A percentile compares a stretch with the other conserved stretches of the same genome.
These are phyloP conservation scores for Auxenochlorella pyrenoidosa DNA, from an alignment of 139 green algal genomes.

Conservation along the genomic window DNA sequence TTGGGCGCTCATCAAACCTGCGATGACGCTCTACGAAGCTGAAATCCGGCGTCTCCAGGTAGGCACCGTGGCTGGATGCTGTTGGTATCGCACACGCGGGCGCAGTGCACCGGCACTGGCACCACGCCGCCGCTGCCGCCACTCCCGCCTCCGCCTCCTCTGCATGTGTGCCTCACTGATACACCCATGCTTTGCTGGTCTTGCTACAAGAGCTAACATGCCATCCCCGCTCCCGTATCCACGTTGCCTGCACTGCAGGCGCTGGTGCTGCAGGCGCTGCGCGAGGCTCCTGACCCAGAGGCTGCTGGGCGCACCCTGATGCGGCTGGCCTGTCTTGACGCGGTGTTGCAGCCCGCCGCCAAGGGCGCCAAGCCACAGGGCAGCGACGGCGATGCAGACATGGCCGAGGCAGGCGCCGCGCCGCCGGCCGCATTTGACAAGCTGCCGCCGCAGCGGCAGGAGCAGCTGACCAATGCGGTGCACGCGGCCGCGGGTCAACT, in stretches of 20 bases:
- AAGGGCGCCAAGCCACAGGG: neutral
- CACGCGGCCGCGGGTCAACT: neutral
- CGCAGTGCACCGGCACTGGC: neutral
- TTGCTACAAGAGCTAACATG: no score
- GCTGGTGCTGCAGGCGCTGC: constrained; percentile 32
- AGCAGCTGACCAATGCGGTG: constrained; percentile 19
- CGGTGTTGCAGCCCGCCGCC: neutral
- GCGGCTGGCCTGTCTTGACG: neutral
- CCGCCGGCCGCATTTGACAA: neutral
- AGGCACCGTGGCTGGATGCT: no score
- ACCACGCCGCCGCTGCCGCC: neutral
- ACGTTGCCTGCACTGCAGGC: neutral
- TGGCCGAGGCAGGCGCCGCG: neutral
- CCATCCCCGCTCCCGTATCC: no score
- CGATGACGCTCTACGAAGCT: constrained; percentile 9
- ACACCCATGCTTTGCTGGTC: no score
- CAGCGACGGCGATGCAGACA: neutral
- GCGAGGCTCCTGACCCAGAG: neutral
- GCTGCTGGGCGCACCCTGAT: neutral
- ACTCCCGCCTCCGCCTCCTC: neutral
- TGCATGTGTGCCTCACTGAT: neutral
- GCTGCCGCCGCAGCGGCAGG: neutral
- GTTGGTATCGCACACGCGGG: no score
- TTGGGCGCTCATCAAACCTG: no score
- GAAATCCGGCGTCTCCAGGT: constrained; percentile 4